Evolutionary conservation across 108 stramenopile genomes (phyloP), one percentile per base, ranked within the genome.

Genomic region (Pseudonitzschia multistriata): DNA sequence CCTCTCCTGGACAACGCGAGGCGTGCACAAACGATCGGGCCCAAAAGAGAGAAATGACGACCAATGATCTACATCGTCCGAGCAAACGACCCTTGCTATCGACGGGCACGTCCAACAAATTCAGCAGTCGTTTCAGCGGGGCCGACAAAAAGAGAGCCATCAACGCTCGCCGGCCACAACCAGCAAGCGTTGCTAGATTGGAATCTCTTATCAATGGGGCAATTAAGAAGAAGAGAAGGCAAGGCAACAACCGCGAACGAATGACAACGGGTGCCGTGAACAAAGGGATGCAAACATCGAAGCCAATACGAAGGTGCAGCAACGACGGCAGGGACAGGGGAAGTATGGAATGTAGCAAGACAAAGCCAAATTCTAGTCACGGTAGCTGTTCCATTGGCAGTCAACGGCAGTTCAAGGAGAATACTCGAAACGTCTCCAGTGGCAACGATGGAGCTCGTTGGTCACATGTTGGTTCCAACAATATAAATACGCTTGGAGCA

Each of bases 121-220:
- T 35, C 31, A 34, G 57, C 29, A 59, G 57, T 19, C 5, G 52
- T 25, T 8, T 13, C 27, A 35, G 34, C 33, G 42, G 42, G 3
- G 3, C 11, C 7, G 13, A 13, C 50, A 59, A 59, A n/a, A 59
- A 59, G 57, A n/a, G 37, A 45, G 24, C 63, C 5, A 11, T 30
- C 24, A 30, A 31, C 21, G 37, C 40, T 39, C 42, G 42, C 22
- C 63, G 40, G 13, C 63, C 63, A 22, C 63, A 40, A 30, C n/a
- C 37, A 11, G 63, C 63, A 28, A 64, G 63, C 29, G 63, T 64
- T 45, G 63, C 63, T 11, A 40, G 63, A 64, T 39, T 64, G 40
- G 63, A 64, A 45, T 64, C 63, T 45, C 24, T 64, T 45, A 14
- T 59, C n/a, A 33, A 59, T 14, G 57, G 57, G 57, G 34, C 31